phyloP scores from a whole-genome alignment of 2,329 filamentous ascomycete genomes.

The Arthrobotrys sinensis region DNA sequence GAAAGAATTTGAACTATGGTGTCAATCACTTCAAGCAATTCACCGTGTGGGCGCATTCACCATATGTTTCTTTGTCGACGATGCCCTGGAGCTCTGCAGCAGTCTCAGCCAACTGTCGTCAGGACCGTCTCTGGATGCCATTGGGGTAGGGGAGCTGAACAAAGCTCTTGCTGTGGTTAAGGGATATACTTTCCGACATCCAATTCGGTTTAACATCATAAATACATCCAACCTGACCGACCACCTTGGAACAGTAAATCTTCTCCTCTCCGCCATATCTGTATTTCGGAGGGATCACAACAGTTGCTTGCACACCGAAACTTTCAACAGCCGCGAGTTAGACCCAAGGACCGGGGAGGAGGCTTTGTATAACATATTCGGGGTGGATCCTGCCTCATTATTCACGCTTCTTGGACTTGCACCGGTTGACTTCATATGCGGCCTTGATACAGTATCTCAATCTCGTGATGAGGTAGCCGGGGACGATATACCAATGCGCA shows the following conservation, averaged over 20 bases:
- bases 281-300: conserved; percentile 69
- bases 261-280: conserved; percentile 70
- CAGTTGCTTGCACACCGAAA: conserved; percentile 71
- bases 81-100: conserved; percentile 42
- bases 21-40: not conserved
- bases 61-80: conserved; percentile 38
- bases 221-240: conserved; percentile 72
- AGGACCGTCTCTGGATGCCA: not conserved
- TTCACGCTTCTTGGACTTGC: conserved; percentile 72
- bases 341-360: conserved; percentile 62
- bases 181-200: conserved; percentile 65
- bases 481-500: conserved; percentile 10
- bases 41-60: not conserved
- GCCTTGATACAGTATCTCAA: conserved; percentile 46
- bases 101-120: not conserved
- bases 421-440: conserved; percentile 66
- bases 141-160: not conserved
- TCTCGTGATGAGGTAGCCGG: conserved; percentile 65
- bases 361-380: conserved; percentile 69
- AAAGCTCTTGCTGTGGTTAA: not conserved
- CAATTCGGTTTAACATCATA: conserved; percentile 72
- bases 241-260: conserved; percentile 69
- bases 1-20: conserved; percentile 40
- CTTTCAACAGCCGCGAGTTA: conserved; percentile 66
- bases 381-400: conserved; percentile 70